phyloP scores from a whole-genome alignment of 306 rosid species.

The Delonix regia region DNA sequence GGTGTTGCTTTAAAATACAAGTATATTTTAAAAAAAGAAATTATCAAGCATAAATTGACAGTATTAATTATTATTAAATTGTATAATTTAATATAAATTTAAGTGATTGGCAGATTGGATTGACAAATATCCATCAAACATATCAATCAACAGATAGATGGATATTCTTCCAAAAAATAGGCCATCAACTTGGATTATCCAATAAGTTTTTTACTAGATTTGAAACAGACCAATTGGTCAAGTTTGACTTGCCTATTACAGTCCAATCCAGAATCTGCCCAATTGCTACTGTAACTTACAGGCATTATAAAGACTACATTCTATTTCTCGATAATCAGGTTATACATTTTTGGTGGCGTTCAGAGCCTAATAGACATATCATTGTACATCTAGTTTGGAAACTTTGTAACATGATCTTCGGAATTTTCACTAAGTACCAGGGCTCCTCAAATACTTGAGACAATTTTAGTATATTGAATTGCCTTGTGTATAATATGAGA shows the following conservation, averaged over 20 bases:
- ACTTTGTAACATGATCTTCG: not conserved
- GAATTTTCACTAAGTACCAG: not conserved
- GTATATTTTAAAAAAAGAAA: no score
- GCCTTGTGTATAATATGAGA: not conserved
- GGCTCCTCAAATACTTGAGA: not conserved
- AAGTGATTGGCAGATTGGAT: not conserved
- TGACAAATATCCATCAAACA: not conserved
- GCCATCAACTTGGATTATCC: not conserved
- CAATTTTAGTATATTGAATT: not conserved
- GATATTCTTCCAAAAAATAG: not conserved
- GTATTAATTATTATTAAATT: no score
- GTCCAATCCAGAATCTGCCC: not conserved
- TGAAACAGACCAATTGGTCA: not conserved
- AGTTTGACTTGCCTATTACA: not conserved
- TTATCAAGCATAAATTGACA: no score
- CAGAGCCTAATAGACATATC: not conserved
- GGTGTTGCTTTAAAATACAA: no score
- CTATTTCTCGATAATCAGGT: not conserved
- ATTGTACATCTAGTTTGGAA: not conserved
- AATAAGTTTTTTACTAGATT: not conserved
- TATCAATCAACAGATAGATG: not conserved
- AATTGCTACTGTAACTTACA: no score
- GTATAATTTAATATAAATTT: no score
- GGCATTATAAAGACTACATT: no score
- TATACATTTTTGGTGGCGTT: constrained; percentile 1